A percentile compares a stretch with the other conserved stretches of the same genome.
Conservation (phyloP, 1,284 basidiomycete genomes). For the Marasmius oreades region DNA sequence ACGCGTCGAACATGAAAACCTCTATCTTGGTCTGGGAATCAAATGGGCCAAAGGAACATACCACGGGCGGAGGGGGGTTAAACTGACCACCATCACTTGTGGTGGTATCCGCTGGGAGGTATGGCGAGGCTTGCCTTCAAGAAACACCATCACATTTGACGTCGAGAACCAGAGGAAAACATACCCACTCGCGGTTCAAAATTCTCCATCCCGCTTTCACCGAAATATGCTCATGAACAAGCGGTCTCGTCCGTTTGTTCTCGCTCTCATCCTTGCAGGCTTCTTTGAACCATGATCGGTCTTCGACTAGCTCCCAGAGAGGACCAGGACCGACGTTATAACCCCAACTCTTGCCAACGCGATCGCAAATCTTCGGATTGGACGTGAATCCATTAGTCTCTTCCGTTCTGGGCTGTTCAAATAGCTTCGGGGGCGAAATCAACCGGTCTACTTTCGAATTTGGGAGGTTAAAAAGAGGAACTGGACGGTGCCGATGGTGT, state of each 20-base stretch:
- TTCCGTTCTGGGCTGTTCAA: constrained; percentile 29
- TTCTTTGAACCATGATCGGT: constrained; percentile 76
- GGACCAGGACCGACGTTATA: constrained; percentile 72
- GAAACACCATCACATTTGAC: constrained; percentile 11
- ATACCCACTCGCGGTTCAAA: constrained; percentile 46
- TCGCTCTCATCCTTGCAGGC: constrained; percentile 28
- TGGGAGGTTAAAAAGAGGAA: constrained; percentile 48
- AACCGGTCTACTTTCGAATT: constrained; percentile 54
- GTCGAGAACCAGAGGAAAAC: constrained; percentile 11
- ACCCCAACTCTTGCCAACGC: constrained; percentile 61
- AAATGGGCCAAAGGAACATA: constrained; percentile 62
- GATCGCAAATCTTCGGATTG: constrained; percentile 36
- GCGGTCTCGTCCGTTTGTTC: constrained; percentile 51
- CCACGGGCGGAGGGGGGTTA: constrained; percentile 47
- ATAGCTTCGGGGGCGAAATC: constrained; percentile 42
- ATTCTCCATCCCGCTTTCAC: constrained; percentile 43
- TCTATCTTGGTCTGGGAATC: constrained; percentile 45
- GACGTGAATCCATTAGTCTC: constrained; percentile 46
- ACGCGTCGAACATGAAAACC: constrained; percentile 51
- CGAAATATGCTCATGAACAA: constrained; percentile 46
- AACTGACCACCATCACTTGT: constrained; percentile 45
- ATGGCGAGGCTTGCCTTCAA: constrained; percentile 49
- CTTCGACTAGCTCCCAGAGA: constrained; percentile 69
- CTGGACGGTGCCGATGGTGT: constrained; percentile 65
- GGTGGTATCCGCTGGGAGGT: constrained; percentile 50